Evolutionary conservation across 768 basidiomycete species (phyloP), one percentile per base, ranked within the genome.

Genomic region (Naganishia randhawae): DNA sequence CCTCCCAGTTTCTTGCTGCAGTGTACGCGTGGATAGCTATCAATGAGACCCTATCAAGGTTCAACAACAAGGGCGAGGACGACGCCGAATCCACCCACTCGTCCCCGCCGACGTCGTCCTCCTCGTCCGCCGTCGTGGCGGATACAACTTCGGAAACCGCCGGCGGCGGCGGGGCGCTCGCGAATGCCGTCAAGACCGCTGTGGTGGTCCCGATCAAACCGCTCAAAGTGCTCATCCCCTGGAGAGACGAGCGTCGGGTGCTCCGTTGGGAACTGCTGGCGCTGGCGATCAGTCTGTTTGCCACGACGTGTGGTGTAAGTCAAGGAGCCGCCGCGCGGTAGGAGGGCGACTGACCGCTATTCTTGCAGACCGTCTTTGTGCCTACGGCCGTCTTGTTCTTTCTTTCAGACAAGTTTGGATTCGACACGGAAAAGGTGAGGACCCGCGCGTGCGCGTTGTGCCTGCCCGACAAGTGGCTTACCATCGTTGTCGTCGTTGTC

Each of bases 321-420:
- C 32, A 4, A 17, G 17, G 45, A 19, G 17, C 50, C 11, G 14
- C 25, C 27, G 29, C 29, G 42, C n/a, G 29, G 16, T 22, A 32
- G 32, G 50, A 14, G 1, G 53, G 11, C 27, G 48, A 33, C 54
- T 41, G 52, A 50, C n/a, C 41, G 16, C 19, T n/a, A 22, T 13
- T n/a, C 7, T n/a, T 22, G 45, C 54, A 75, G 74, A 75, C 74
- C 31, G 71, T 77, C 14, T 77, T 77, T 62, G 73, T 77, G 48
- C 68, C 74, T 29, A 77, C 76, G 19, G 74, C 74, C 31, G 69
- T 72, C 5, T 66, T 77, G 22, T 65, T 77, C n/a, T 75, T 73
- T 63, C 65, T 77, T 6, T 73, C 71, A 29, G 76, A 77, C 62
- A 77, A 77, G 45, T 77, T 75, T 69, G 54, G 67, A 14, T 77